phyloP scores from a whole-genome alignment of 163 green algal genomes.

The Scenedesmus sp. region DNA sequence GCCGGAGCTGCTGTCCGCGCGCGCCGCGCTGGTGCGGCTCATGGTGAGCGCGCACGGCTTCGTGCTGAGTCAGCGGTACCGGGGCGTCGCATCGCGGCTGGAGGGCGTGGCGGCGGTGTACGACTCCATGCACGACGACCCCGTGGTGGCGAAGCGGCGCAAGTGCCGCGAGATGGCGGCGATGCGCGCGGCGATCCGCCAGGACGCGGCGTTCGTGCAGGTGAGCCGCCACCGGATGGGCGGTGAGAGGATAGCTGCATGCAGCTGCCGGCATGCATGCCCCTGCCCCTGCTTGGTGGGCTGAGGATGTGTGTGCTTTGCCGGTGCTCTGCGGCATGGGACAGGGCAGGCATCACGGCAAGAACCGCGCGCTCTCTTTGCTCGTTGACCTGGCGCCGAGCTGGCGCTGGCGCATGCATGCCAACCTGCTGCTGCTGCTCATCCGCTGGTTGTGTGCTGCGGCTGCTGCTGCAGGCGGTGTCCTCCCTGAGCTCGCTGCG shows the following conservation, averaged over 20 bases:
- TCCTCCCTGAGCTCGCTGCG: slow-evolving; percentile 58
- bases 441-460: neutral
- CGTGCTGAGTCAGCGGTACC: slow-evolving; percentile 9
- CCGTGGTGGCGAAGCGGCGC: slow-evolving; percentile 69
- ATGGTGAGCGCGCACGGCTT: slow-evolving; percentile 37
- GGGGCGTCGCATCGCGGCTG: slow-evolving; percentile 17
- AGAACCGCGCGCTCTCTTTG: no score
- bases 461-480: neutral
- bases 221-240: slow-evolving; percentile 15
- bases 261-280: neutral
- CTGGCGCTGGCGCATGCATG: no score
- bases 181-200: slow-evolving; percentile 56
- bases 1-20: slow-evolving; percentile 40
- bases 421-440: no score
- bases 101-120: slow-evolving; percentile 56
- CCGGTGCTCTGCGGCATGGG: no score
- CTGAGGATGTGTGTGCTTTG: no score
- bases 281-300: no score
- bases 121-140: slow-evolving; percentile 72
- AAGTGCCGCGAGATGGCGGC: slow-evolving; percentile 66
- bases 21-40: slow-evolving; percentile 48
- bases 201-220: slow-evolving; percentile 49
- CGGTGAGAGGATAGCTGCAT: no score
- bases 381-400: no score
- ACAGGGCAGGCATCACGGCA: no score